These are phyloP conservation scores for Ceratobasidium sp. DNA, from an alignment of 1,284 basidiomycete genomes.

Conservation along the genomic window DNA sequence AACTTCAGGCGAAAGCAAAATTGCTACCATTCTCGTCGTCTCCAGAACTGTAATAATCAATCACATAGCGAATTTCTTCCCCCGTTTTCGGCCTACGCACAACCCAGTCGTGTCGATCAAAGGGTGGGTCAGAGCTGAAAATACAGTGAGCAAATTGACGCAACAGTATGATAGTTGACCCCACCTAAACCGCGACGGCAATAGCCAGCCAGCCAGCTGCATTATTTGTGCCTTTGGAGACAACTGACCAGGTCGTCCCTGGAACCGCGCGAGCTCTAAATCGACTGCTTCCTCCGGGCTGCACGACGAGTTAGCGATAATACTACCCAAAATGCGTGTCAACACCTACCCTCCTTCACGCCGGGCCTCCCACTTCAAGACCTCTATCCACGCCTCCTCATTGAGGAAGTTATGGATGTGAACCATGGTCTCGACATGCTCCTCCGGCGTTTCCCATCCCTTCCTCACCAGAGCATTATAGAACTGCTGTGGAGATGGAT, in stretches of 20 bases:
- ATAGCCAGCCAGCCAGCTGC: slow-evolving; percentile 84
- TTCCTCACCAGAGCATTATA: slow-evolving; percentile 97
- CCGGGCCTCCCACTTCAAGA: slow-evolving; percentile 87
- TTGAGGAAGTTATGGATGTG: slow-evolving; percentile 99
- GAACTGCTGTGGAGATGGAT: slow-evolving; percentile 98
- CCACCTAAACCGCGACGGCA: slow-evolving; percentile 90
- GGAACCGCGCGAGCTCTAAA: slow-evolving; percentile 81
- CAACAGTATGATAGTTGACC: slow-evolving; percentile 52
- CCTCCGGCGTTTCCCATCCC: slow-evolving; percentile 97
- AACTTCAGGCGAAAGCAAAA: neutral
- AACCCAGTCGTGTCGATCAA: slow-evolving; percentile 99
- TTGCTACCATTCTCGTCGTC: slow-evolving; percentile 4
- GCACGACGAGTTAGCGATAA: slow-evolving; percentile 1
- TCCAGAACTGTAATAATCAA: slow-evolving; percentile 91
- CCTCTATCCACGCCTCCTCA: slow-evolving; percentile 96
- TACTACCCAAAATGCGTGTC: neutral
- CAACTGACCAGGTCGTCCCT: slow-evolving; percentile 87
- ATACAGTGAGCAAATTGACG: slow-evolving; percentile 21
- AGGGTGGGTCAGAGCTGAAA: slow-evolving; percentile 85
- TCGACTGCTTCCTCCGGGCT: slow-evolving; percentile 56
- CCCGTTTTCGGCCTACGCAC: slow-evolving; percentile 77
- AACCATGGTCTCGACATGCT: slow-evolving; percentile 97
- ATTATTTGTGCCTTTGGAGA: slow-evolving; percentile 86
- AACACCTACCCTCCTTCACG: slow-evolving; percentile 63
- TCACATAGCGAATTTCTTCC: slow-evolving; percentile 90